Conservation (phyloP, 2,329 filamentous ascomycete species). For the Hypoxylon sp. region DNA sequence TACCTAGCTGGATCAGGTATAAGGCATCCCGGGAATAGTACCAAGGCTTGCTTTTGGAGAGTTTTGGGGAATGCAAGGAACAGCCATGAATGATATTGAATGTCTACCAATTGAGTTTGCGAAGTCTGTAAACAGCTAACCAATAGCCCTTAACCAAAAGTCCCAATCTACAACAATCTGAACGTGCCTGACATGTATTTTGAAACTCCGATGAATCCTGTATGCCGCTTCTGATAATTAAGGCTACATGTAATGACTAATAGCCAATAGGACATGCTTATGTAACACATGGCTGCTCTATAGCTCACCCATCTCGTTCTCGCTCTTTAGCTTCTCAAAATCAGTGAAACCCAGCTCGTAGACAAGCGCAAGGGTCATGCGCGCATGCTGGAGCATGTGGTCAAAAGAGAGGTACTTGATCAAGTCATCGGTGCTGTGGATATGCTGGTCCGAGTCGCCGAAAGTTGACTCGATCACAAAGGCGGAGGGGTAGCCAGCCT, state of each 20-base stretch:
- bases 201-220: conserved; percentile 28
- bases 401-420: conserved; percentile 84
- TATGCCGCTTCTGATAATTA: conserved; percentile 13
- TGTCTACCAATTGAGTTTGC: conserved; percentile 16
- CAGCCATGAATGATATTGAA: conserved; percentile 8
- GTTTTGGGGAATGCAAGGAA: conserved; percentile 7
- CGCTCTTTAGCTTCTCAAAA: conserved; percentile 65
- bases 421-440: conserved; percentile 78
- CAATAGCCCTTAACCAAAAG: not conserved
- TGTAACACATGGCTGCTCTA: conserved; percentile 45
- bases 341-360: conserved; percentile 87
- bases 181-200: not conserved
- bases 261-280: not conserved
- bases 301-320: conserved; percentile 57
- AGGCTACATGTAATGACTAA: conserved; percentile 2
- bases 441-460: conserved; percentile 75
- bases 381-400: conserved; percentile 93
- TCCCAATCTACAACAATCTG: conserved; percentile 20
- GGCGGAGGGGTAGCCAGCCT: conserved; percentile 80
- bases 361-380: conserved; percentile 84
- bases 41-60: not conserved
- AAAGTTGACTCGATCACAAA: conserved; percentile 84
- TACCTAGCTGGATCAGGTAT: not conserved
- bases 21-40: not conserved
- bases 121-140: conserved; percentile 10